A percentile compares a stretch with the other conserved stretches of the same genome.
Evolutionary conservation across 2,329 filamentous ascomycete genomes (phyloP).

Genomic region (Fusarium mangiferae): DNA sequence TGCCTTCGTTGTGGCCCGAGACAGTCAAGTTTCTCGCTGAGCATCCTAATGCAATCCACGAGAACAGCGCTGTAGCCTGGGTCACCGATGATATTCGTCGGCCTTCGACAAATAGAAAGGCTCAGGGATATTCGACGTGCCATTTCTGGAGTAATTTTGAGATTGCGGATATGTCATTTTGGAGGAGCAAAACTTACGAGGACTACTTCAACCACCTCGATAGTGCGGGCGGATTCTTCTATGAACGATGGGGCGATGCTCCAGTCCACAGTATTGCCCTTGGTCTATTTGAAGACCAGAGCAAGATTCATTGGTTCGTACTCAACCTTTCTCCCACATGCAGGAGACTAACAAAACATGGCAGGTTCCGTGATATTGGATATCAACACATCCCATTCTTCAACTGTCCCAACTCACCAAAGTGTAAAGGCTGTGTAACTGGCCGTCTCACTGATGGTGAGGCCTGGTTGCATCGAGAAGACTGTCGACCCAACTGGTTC

Average conservation of each 20-base stretch:
- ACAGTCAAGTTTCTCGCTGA: conserved; percentile 89
- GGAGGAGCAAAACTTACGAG: conserved; percentile 88
- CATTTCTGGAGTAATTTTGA: conserved; percentile 99
- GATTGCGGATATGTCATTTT: conserved; percentile 92
- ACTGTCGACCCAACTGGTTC: conserved; percentile 97
- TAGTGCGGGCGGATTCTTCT: conserved; percentile 97
- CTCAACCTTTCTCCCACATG: background rate
- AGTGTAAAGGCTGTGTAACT: conserved; percentile 87
- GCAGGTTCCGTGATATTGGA: conserved; percentile 97
- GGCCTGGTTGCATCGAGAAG: conserved; percentile 84
- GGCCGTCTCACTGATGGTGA: conserved; percentile 92
- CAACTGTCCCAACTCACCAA: conserved; percentile 97
- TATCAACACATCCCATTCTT: conserved; percentile 99
- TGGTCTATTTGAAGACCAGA: conserved; percentile 89
- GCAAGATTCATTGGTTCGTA: conserved; percentile 89
- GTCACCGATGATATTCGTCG: conserved; percentile 80
- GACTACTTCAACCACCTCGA: conserved; percentile 98
- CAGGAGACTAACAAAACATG: background rate
- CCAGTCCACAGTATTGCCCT: conserved; percentile 95
- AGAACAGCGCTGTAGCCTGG: conserved; percentile 90
- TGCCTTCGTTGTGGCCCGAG: conserved; percentile 94
- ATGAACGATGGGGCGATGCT: conserved; percentile 97
- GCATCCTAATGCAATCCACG: conserved; percentile 81
- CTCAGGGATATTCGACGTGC: conserved; percentile 95
- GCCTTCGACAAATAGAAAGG: conserved; percentile 81